phyloP scores from a whole-genome alignment of 768 basidiomycete genomes.

The Pulveroboletus sp. region DNA sequence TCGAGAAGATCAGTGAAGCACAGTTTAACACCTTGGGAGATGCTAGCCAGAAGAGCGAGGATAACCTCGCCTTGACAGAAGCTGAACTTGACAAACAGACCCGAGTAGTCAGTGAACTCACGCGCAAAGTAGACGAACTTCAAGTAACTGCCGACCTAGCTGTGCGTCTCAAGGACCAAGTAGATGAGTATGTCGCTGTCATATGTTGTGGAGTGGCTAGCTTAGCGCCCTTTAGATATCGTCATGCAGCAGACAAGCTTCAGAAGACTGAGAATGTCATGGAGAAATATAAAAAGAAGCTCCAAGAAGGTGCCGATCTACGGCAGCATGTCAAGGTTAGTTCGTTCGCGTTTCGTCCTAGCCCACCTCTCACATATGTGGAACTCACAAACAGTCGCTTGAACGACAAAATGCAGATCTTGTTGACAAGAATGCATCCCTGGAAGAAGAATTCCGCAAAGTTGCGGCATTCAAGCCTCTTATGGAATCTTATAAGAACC shows the following conservation, averaged over 20 bases:
- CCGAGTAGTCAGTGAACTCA: conserved; percentile 62
- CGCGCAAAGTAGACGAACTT: conserved; percentile 76
- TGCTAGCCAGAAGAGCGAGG: conserved; percentile 88
- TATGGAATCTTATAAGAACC: conserved; percentile 88
- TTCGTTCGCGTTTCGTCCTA: conserved; percentile 12
- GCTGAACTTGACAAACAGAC: conserved; percentile 80
- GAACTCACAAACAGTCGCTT: conserved; percentile 48
- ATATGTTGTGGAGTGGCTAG: neutral
- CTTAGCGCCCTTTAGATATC: conserved; percentile 50
- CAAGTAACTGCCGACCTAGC: conserved; percentile 75
- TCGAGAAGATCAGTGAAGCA: neutral
- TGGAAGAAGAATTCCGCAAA: conserved; percentile 92
- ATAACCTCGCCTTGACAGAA: conserved; percentile 79
- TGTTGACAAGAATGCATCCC: conserved; percentile 82
- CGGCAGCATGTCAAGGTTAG: conserved; percentile 79
- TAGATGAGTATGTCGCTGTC: conserved; percentile 68
- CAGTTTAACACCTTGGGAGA: conserved; percentile 29
- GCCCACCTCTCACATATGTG: neutral
- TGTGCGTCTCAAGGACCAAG: conserved; percentile 79
- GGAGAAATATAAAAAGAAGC: conserved; percentile 98
- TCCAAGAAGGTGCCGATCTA: conserved; percentile 89
- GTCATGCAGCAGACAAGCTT: conserved; percentile 86
- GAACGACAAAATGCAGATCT: conserved; percentile 92
- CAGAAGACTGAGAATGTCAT: conserved; percentile 96
- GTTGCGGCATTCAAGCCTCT: conserved; percentile 81